A percentile compares a stretch with the other conserved stretches of the same genome.
phyloP scores from a whole-genome alignment of 2,329 filamentous ascomycete genomes.

The Paecilomyces sp. region DNA sequence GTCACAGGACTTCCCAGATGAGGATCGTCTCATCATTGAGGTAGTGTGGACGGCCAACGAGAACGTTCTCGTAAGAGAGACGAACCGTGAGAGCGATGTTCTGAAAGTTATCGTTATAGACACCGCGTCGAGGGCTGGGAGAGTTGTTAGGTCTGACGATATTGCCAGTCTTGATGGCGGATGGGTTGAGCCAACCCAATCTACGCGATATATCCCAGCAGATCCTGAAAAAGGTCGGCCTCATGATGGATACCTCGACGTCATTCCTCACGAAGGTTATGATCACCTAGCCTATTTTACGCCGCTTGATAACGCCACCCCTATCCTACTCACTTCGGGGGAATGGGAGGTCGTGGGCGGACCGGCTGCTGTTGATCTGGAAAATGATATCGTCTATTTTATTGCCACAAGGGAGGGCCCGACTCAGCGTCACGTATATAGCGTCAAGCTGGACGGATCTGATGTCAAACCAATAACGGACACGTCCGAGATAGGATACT shows the following conservation, averaged over 20 bases:
- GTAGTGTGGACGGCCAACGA: slow-evolving; percentile 78
- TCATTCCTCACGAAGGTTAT: slow-evolving; percentile 74
- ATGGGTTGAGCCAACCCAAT: slow-evolving; percentile 92
- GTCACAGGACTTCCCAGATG: slow-evolving; percentile 67
- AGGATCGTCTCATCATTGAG: slow-evolving; percentile 85
- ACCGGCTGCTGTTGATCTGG: slow-evolving; percentile 75
- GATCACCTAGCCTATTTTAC: slow-evolving; percentile 93
- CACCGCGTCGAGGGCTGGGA: slow-evolving; percentile 63
- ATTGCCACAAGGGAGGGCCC: slow-evolving; percentile 78
- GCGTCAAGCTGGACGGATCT: slow-evolving; percentile 74
- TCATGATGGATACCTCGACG: slow-evolving; percentile 88
- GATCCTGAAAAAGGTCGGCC: slow-evolving; percentile 68
- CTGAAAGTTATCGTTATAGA: slow-evolving; percentile 83
- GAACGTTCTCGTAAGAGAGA: slow-evolving; percentile 81
- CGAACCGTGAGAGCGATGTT: slow-evolving; percentile 89
- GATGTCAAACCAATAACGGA: slow-evolving; percentile 68
- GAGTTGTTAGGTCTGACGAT: slow-evolving; percentile 71
- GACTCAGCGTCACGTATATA: slow-evolving; percentile 87
- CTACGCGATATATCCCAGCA: slow-evolving; percentile 78
- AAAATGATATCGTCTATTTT: slow-evolving; percentile 86
- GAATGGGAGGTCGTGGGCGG: slow-evolving; percentile 86
- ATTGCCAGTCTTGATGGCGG: slow-evolving; percentile 83
- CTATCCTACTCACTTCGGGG: slow-evolving; percentile 78
- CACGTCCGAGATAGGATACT: slow-evolving; percentile 66
- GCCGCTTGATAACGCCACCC: slow-evolving; percentile 74